A percentile compares a stretch with the other conserved stretches of the same genome.
Evolutionary conservation across 129 eudicot genomes (phyloP).

Genomic region (Deinandra increscens): DNA sequence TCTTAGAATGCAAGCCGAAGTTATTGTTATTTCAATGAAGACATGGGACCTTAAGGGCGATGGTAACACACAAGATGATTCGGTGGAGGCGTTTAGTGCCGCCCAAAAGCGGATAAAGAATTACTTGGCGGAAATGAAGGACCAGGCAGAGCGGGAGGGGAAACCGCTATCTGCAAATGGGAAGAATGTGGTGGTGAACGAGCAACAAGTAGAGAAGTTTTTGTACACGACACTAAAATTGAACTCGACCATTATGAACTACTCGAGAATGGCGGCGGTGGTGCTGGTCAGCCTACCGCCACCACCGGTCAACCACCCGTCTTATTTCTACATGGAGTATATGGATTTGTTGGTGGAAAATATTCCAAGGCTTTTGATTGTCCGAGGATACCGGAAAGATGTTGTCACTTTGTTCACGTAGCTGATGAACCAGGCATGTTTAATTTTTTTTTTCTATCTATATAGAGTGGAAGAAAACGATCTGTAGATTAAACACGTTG

Average conservation of each 20-base stretch:
- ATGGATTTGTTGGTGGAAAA: constrained; percentile 96
- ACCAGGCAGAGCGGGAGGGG: constrained; percentile 44
- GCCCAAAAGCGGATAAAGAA: constrained; percentile 72
- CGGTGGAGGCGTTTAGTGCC: constrained; percentile 68
- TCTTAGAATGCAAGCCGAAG: constrained; percentile 97
- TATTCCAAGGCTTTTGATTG: constrained; percentile 91
- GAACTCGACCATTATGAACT: constrained; percentile 70
- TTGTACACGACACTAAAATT: constrained; percentile 76
- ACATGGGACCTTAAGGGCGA: constrained; percentile 65
- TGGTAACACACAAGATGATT: constrained; percentile 67
- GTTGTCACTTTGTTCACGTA: constrained; percentile 96
- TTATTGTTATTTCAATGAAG: constrained; percentile 87
- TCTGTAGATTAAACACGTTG: constrained; percentile 38
- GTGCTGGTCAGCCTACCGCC: constrained; percentile 96
- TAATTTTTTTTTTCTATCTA: not conserved
- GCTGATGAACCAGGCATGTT: constrained; percentile 15
- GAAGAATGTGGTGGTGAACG: constrained; percentile 66
- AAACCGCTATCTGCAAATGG: constrained; percentile 78
- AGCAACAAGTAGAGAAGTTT: constrained; percentile 91
- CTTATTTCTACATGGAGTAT: constrained; percentile 94
- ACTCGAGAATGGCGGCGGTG: constrained; percentile 98
- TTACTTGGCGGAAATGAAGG: constrained; percentile 63
- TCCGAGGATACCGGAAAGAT: constrained; percentile 88
- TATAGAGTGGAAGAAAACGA: constrained; percentile 19
- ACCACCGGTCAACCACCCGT: constrained; percentile 84